Percentiles rank a stretch among this genome's conserved stretches.
phyloP scores from a whole-genome alignment of 2,329 filamentous ascomycete species.

The Colletotrichum musicola region DNA sequence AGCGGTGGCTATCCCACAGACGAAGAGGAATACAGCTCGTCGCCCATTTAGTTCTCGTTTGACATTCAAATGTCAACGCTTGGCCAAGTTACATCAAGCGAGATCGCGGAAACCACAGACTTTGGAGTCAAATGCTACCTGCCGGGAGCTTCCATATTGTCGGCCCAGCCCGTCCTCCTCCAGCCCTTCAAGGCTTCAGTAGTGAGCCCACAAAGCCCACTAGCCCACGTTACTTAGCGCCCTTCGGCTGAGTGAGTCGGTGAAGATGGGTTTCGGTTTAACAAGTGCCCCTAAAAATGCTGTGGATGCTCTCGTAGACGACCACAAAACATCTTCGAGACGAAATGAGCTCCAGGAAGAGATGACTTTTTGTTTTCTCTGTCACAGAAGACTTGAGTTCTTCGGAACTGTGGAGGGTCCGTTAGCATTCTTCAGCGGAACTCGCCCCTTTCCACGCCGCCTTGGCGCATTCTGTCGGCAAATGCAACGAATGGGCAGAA shows the following conservation, averaged over 20 bases:
- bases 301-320: too few species aligned
- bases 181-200: background rate
- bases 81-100: background rate
- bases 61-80: background rate
- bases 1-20: background rate
- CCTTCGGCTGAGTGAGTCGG: background rate
- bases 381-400: background rate
- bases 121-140: conserved; percentile 2
- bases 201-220: background rate
- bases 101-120: background rate
- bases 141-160: background rate
- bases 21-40: too few species aligned
- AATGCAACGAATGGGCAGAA: background rate
- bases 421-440: conserved; percentile 13
- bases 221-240: background rate
- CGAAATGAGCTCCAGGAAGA: too few species aligned
- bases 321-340: too few species aligned
- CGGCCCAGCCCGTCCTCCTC: conserved; percentile 2
- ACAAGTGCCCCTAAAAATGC: too few species aligned
- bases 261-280: background rate
- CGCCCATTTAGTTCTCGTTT: background rate
- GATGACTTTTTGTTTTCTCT: too few species aligned
- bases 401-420: background rate
- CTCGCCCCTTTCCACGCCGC: conserved; percentile 1
- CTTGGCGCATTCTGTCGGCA: background rate